Conservation (phyloP, 148 eudicot genomes). For the Dianthus caryophyllus region DNA sequence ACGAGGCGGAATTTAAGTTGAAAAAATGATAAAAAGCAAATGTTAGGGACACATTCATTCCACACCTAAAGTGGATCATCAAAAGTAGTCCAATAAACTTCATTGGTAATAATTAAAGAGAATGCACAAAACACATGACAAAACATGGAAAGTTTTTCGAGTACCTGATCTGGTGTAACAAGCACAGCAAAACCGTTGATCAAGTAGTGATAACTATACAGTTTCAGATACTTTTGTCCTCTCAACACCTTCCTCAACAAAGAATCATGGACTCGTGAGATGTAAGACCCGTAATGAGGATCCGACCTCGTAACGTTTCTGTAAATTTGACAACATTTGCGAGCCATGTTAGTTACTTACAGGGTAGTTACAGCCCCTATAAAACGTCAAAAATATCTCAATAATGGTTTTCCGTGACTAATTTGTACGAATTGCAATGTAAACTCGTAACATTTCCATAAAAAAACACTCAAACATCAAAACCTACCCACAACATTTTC, state of each 20-base stretch:
- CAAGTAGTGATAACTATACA: constrained; percentile 95
- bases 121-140: constrained; percentile 6
- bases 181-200: constrained; percentile 97
- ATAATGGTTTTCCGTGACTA: background rate
- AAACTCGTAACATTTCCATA: too few relatives aligned
- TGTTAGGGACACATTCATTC: constrained; percentile 15
- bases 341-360: constrained; percentile 5
- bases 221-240: constrained; percentile 78
- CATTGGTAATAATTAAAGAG: background rate
- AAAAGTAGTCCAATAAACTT: constrained; percentile 8
- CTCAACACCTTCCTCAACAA: constrained; percentile 60
- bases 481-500: too few relatives aligned
- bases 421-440: too few relatives aligned
- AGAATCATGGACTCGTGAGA: constrained; percentile 76
- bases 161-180: constrained; percentile 80
- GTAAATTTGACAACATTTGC: constrained; percentile 20
- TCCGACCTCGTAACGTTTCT: constrained; percentile 53
- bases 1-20: background rate
- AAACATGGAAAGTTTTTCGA: constrained; percentile 8
- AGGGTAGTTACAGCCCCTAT: too few relatives aligned
- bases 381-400: background rate
- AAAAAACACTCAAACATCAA: too few relatives aligned
- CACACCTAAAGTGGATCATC: constrained; percentile 2
- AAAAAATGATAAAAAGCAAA: background rate
- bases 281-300: constrained; percentile 32